Conservation (phyloP, 78 protist genomes). For the Speleostelium caveatum region DNA sequence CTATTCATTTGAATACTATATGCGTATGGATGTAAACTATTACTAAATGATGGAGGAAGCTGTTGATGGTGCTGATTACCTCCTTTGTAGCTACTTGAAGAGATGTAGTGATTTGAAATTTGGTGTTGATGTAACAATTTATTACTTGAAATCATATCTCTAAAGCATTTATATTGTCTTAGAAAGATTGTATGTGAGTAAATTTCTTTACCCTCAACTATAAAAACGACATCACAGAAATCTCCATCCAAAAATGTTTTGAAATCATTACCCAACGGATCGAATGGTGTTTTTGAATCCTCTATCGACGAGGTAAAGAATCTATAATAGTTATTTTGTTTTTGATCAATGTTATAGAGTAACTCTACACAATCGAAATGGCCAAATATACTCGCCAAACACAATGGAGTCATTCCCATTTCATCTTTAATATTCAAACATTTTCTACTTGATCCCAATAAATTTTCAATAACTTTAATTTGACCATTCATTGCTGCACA, state of each 20-base stretch:
- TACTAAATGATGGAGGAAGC: neutral
- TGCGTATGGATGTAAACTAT: neutral
- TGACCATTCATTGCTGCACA: slow-evolving; percentile 51
- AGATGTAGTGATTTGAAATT: neutral
- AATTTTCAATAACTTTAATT: slow-evolving; percentile 10
- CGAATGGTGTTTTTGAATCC: slow-evolving; percentile 54
- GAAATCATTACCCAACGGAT: slow-evolving; percentile 66
- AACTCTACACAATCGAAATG: slow-evolving; percentile 64
- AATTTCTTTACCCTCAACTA: slow-evolving; percentile 47
- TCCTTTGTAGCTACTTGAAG: neutral
- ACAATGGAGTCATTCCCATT: slow-evolving; percentile 71
- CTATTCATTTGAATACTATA: slow-evolving; percentile 1
- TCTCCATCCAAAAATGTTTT: slow-evolving; percentile 54
- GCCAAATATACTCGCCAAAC: slow-evolving; percentile 64
- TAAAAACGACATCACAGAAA: slow-evolving; percentile 58
- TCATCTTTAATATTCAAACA: slow-evolving; percentile 31
- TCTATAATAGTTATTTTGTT: neutral
- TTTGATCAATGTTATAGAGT: slow-evolving; percentile 13
- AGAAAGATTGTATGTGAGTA: slow-evolving; percentile 46
- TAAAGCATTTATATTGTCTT: slow-evolving; percentile 45
- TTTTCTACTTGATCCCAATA: slow-evolving; percentile 26
- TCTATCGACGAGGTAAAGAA: slow-evolving; percentile 14
- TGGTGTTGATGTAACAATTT: neutral
- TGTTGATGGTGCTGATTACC: neutral
- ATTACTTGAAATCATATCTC: slow-evolving; percentile 15